phyloP scores from a whole-genome alignment of 2,329 filamentous ascomycete species.

The Fusarium euwallaceae region DNA sequence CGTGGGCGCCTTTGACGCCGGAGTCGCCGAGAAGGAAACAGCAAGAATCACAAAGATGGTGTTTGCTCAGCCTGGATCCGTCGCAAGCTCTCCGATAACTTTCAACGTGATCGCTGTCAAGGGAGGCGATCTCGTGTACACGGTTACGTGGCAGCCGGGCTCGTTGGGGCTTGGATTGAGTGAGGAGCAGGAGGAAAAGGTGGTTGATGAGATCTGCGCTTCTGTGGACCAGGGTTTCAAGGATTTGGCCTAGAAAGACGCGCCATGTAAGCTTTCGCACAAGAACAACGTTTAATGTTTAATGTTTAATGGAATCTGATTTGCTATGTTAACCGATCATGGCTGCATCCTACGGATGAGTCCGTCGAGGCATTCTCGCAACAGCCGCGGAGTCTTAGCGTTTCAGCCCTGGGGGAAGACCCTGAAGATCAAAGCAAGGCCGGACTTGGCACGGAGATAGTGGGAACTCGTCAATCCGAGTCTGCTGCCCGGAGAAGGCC shows the following conservation, averaged over 20 bases:
- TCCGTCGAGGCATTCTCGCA: neutral
- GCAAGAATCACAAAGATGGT: slow-evolving; percentile 35
- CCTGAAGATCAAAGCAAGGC: slow-evolving; percentile 17
- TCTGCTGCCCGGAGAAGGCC: slow-evolving; percentile 14
- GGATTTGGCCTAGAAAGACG: slow-evolving; percentile 12
- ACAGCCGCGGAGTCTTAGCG: neutral
- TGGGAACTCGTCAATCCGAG: slow-evolving; percentile 19
- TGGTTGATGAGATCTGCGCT: slow-evolving; percentile 38
- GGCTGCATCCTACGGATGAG: neutral
- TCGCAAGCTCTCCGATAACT: slow-evolving; percentile 30
- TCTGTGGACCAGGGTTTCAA: slow-evolving; percentile 29
- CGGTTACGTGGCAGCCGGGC: slow-evolving; percentile 43
- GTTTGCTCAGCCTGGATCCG: slow-evolving; percentile 43
- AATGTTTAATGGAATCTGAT: neutral
- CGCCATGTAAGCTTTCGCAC: neutral
- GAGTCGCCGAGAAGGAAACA: neutral
- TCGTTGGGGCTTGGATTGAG: slow-evolving; percentile 36
- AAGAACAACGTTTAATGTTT: neutral
- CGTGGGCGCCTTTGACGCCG: slow-evolving; percentile 33
- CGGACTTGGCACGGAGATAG: slow-evolving; percentile 21
- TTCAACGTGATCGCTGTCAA: slow-evolving; percentile 42
- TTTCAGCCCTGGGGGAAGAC: neutral
- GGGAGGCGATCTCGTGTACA: slow-evolving; percentile 37
- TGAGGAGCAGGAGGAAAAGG: slow-evolving; percentile 28
- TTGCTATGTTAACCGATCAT: neutral